Conservation (phyloP, 352 stramenopile genomes). For the Phytopythium chamaehyphon region DNA sequence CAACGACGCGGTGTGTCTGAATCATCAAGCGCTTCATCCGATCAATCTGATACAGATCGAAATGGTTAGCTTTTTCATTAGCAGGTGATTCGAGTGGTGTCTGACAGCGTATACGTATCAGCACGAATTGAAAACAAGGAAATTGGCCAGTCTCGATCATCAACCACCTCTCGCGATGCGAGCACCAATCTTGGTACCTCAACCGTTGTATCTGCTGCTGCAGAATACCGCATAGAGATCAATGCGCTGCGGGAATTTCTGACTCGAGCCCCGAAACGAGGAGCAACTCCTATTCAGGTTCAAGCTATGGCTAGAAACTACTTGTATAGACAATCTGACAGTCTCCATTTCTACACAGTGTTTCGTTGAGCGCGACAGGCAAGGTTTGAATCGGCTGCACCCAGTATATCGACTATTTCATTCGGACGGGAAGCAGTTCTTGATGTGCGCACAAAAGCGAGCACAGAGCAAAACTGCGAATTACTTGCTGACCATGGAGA, state of each 20-base stretch:
- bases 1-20: no score
- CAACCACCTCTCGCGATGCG: no score
- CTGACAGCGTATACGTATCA: no score
- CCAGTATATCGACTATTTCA: slow-evolving; percentile 57
- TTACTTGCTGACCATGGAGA: slow-evolving; percentile 56
- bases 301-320: slow-evolving; percentile 12
- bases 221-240: slow-evolving; percentile 14
- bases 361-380: slow-evolving; percentile 48
- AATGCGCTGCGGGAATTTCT: slow-evolving; percentile 35
- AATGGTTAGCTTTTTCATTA: no score
- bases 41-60: no score
- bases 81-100: no score
- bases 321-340: background rate
- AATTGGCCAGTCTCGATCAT: no score
- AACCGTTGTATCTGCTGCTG: background rate
- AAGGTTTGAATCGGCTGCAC: slow-evolving; percentile 40
- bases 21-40: no score
- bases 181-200: no score
- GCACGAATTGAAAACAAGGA: no score
- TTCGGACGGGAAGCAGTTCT: slow-evolving; percentile 44
- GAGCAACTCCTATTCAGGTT: slow-evolving; percentile 19
- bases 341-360: slow-evolving; percentile 26
- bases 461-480: slow-evolving; percentile 50
- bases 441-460: slow-evolving; percentile 51
- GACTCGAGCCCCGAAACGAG: slow-evolving; percentile 21